Percentiles rank a stretch among this genome's conserved stretches.
Evolutionary conservation across 2,329 filamentous ascomycete genomes (phyloP).

Genomic region (Penicillium sp.): DNA sequence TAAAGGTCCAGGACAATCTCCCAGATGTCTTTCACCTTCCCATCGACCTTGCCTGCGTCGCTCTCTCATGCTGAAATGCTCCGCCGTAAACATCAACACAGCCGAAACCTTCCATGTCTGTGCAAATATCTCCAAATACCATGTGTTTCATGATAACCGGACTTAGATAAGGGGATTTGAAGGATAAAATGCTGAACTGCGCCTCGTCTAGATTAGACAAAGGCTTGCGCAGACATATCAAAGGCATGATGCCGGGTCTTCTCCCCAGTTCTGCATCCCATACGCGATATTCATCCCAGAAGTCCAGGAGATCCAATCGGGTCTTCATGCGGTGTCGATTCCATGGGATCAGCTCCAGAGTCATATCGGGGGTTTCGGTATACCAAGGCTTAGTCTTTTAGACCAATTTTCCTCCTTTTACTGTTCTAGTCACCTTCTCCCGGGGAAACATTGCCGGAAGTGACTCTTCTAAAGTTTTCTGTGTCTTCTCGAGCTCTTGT

Average conservation of each 20-base stretch:
- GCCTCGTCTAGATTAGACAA: neutral
- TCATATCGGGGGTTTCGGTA: neutral
- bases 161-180: neutral
- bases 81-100: neutral
- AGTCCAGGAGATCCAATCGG: neutral
- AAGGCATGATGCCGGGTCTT: neutral
- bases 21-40: neutral
- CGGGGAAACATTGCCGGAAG: neutral
- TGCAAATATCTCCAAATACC: neutral
- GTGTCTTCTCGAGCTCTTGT: neutral
- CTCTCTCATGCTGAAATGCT: neutral
- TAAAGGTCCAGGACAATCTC: neutral
- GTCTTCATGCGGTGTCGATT: neutral
- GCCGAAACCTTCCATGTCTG: neutral
- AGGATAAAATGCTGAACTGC: neutral
- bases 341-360: neutral
- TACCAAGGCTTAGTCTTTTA: neutral
- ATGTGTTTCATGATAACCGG: too few relatives aligned
- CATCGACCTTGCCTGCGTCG: neutral
- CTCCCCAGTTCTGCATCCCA: neutral
- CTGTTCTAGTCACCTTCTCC: neutral
- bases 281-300: neutral
- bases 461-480: neutral
- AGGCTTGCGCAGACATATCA: neutral
- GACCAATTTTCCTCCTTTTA: neutral